phyloP scores from a whole-genome alignment of 208 protist species.

The Strigomonas galati region DNA sequence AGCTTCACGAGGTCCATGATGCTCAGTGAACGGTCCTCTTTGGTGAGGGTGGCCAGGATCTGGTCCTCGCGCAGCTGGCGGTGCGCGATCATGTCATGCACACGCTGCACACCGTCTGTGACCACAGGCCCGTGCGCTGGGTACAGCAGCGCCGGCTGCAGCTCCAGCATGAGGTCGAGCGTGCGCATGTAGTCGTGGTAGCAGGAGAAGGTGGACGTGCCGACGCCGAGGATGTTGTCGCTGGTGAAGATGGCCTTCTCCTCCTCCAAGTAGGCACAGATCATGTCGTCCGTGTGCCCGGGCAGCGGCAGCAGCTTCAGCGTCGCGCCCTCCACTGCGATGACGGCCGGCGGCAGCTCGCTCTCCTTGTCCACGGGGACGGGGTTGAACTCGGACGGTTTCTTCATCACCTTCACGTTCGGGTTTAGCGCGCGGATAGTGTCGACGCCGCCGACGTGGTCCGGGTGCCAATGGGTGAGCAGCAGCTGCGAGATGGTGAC shows the following conservation, averaged over 20 bases:
- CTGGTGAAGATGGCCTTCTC: slow-evolving; percentile 56
- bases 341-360: slow-evolving; percentile 19
- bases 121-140: slow-evolving; percentile 61
- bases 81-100: slow-evolving; percentile 58
- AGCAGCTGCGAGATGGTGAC: slow-evolving; percentile 48
- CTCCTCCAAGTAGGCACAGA: slow-evolving; percentile 48
- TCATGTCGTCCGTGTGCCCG: slow-evolving; percentile 70
- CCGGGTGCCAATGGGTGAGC: slow-evolving; percentile 67
- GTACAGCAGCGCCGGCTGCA: slow-evolving; percentile 38
- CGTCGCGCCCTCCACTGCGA: slow-evolving; percentile 45
- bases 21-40: slow-evolving; percentile 15
- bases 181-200: slow-evolving; percentile 62
- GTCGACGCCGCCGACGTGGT: slow-evolving; percentile 61
- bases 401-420: slow-evolving; percentile 45
- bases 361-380: slow-evolving; percentile 26
- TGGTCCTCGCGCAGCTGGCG: slow-evolving; percentile 49
- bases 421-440: slow-evolving; percentile 36
- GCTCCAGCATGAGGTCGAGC: slow-evolving; percentile 25
- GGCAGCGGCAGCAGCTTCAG: slow-evolving; percentile 45
- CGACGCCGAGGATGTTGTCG: slow-evolving; percentile 58
- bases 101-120: slow-evolving; percentile 28
- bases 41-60: slow-evolving; percentile 37
- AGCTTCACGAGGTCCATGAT: slow-evolving; percentile 36
- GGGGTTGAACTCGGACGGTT: slow-evolving; percentile 23
- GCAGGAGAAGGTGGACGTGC: slow-evolving; percentile 59